Evolutionary conservation across 192 early-diverging fungal species (phyloP).

Genomic region (Coemansia sp.): DNA sequence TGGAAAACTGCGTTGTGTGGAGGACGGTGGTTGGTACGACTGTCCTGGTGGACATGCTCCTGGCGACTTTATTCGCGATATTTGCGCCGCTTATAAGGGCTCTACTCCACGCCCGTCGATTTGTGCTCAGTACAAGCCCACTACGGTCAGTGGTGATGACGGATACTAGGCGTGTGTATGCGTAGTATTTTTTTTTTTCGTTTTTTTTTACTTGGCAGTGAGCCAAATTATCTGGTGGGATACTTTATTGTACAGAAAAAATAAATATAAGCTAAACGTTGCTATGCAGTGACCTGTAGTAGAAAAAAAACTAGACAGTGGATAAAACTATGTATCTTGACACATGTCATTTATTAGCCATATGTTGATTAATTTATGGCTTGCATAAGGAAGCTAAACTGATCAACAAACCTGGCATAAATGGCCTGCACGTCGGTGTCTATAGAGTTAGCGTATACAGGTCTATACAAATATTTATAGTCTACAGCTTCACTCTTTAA

Average conservation of each 20-base stretch:
- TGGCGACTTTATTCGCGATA: constrained; percentile 52
- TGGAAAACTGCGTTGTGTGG: constrained; percentile 62
- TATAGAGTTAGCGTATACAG: neutral
- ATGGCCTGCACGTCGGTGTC: too few species aligned
- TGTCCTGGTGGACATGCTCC: constrained; percentile 37
- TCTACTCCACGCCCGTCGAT: constrained; percentile 33
- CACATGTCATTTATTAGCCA: too few species aligned
- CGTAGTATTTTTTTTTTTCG: neutral
- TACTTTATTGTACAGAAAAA: too few species aligned
- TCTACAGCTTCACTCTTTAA: neutral
- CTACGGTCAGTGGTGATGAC: neutral
- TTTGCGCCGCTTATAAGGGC: constrained; percentile 47
- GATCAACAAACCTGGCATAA: too few species aligned
- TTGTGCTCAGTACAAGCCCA: constrained; percentile 35
- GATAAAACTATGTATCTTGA: too few species aligned
- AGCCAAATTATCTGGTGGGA: neutral
- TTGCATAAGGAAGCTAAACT: too few species aligned
- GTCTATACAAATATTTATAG: neutral
- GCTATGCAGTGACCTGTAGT: too few species aligned
- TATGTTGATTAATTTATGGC: too few species aligned
- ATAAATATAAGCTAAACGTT: too few species aligned
- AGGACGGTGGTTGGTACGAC: constrained; percentile 62
- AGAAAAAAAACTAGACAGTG: too few species aligned
- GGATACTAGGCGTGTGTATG: neutral
- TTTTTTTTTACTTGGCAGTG: neutral